Evolutionary conservation across 129 eudicot genomes (phyloP), one percentile per base, ranked within the genome.

Genomic region (Dittrichia graveolens): DNA sequence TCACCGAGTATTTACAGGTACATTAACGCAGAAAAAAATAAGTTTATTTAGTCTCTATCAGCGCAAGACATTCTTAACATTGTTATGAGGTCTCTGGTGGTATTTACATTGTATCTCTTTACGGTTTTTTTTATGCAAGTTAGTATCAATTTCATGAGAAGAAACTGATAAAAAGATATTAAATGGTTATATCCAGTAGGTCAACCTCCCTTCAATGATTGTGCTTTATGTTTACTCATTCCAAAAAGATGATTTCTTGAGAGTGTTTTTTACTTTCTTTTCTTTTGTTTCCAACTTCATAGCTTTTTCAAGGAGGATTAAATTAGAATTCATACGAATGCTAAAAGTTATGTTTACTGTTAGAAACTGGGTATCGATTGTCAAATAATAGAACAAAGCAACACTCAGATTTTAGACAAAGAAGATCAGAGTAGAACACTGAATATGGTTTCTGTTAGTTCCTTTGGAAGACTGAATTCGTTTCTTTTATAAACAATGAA

Each of bases 1-100:
- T 94, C 65, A 69, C 81, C 3, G 81, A 83, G 75, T 83, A 85
- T 73, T 62, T 94, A 80, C 89, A 91, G 97, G 97, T 91, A 85
- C 61, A 54, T n/a, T 41, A 65, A 60, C 60, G 53, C 49, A 54
- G 42, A 55, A 44, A n/a, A n/a, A 61, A 10, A 58, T 34, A 61
- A n/a, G 47, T 3, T 14, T 45, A 31, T 44, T 24, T 13, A 12
- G 4, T 7, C 16, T 58, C n/a, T 71, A 55, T 56, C 42, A 69
- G 48, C 45, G 24, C 43, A 69, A 72, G 16, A 31, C 42, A 59
- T 58, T 44, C 66, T 8, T 43, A 15, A 10, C 34, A 58, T 7
- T 58, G 47, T 14, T 44, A 18, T 50, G 8, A 56, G 40, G 56
- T 44, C 66, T 55, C 1, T 0, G 1, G 57, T 56, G 18, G 35